phyloP scores from a whole-genome alignment of 1,139 yeast species.

The Geotrichum australiense region DNA sequence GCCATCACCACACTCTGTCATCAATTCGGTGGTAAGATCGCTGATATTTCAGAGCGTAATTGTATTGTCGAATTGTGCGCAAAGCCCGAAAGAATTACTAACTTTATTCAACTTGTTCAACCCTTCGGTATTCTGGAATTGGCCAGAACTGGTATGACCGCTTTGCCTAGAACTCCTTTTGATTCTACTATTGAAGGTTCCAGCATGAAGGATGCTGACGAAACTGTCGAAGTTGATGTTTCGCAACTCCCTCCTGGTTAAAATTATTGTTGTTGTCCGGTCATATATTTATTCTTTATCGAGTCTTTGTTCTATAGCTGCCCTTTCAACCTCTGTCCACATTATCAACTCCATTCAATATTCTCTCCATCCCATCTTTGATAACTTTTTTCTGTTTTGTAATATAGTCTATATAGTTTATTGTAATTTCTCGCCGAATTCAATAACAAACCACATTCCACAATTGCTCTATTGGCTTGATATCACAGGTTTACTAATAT shows the following conservation, averaged over 20 bases:
- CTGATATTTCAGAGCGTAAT: slow-evolving; percentile 88
- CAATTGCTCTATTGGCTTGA: too few species aligned
- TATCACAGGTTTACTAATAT: too few species aligned
- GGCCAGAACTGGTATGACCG: slow-evolving; percentile 98
- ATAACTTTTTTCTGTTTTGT: too few species aligned
- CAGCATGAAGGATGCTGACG: slow-evolving; percentile 54
- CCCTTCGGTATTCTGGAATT: slow-evolving; percentile 96
- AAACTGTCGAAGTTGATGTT: slow-evolving; percentile 39
- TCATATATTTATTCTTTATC: too few species aligned
- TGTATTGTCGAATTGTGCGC: slow-evolving; percentile 93
- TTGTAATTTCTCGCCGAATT: too few species aligned
- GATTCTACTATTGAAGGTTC: slow-evolving; percentile 44
- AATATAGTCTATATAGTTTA: too few species aligned
- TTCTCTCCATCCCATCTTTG: too few species aligned
- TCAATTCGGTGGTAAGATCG: slow-evolving; percentile 88
- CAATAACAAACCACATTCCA: too few species aligned
- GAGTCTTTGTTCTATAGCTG: too few species aligned
- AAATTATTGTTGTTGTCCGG: too few species aligned
- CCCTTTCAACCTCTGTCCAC: too few species aligned
- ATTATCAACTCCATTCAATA: too few species aligned
- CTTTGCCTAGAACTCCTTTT: slow-evolving; percentile 91
- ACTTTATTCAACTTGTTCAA: slow-evolving; percentile 80
- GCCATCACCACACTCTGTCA: slow-evolving; percentile 74
- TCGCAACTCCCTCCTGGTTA: slow-evolving; percentile 82
- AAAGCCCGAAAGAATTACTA: slow-evolving; percentile 81